Base-by-base conservation (phyloP, 352 stramenopile genomes). In the Phytophthora multivora region DNA sequence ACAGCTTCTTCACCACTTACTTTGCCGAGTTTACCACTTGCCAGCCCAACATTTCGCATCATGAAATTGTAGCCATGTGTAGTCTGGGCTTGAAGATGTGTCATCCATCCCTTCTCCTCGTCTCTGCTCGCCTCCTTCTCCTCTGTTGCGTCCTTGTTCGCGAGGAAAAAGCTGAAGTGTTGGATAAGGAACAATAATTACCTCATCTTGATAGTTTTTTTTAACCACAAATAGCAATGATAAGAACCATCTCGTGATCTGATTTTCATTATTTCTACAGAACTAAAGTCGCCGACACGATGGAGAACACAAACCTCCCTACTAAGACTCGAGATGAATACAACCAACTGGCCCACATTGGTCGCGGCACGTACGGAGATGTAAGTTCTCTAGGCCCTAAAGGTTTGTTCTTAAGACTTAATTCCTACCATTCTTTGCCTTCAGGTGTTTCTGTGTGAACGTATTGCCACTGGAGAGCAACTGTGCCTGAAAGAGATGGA, bases 401-500 rank as follows among this genome's bases (percentile, higher is more conserved):
- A 40, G 7, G 11, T 18, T 36, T 31, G 49, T 4, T 58, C 42
- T n/a, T 21, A 33, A 33, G 28, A 13, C 28, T 33, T 33, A 9
- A 33, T 33, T 33, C 28, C 28, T 12, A 33, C 28, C 8, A 33
- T n/a, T 18, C 25, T 48, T 51, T 41, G 19, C 39, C 7, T 12
- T 9, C 51, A 87, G 80, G 79, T 88, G 1, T 90, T 77, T 13
- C 48, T 88, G 12, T 81, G 70, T 15, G 63, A 80, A 16, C 54
- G 71, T 1, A 26, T 70, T 26, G 12, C 28, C 0, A 73, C 71
- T 30, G 62, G 67, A 4, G 28, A 52, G 0, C 52, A 41, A 38
- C 47, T 90, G 0, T 90, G 80, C 40, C 39, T 87, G 61, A 90
- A 90, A 59, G 73, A 86, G 60, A 66, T 88, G 4, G 77, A 87